Evolutionary conservation across 2,329 filamentous ascomycete genomes (phyloP).

Genomic region (Aspergillus cejpii): DNA sequence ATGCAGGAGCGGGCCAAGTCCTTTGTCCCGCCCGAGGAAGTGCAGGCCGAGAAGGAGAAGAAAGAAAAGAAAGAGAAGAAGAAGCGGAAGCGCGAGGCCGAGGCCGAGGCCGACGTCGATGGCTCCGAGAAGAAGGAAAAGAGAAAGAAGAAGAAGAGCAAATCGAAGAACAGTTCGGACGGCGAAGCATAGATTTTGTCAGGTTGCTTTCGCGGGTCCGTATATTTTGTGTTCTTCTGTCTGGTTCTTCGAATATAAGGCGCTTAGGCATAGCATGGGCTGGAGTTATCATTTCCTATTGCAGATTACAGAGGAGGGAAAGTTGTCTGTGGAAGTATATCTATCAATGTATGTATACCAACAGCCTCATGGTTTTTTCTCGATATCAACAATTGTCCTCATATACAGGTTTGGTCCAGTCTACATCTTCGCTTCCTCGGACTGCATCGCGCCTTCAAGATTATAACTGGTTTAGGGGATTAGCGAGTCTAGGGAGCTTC

Average conservation of each 20-base stretch:
- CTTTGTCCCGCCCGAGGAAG: constrained; percentile 80
- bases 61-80: constrained; percentile 42
- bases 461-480: no score
- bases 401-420: no score
- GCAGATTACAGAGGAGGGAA: neutral
- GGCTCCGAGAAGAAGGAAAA: constrained; percentile 53
- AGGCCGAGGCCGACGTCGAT: constrained; percentile 30
- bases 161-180: constrained; percentile 29
- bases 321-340: neutral
- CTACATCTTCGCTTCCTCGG: no score
- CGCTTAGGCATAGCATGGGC: constrained; percentile 37
- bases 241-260: constrained; percentile 16
- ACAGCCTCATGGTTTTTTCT: neutral
- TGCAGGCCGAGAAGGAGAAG: constrained; percentile 44
- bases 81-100: constrained; percentile 35
- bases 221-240: constrained; percentile 4
- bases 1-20: constrained; percentile 76
- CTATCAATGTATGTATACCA: neutral
- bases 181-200: constrained; percentile 19
- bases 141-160: constrained; percentile 47
- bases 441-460: no score
- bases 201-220: constrained; percentile 12
- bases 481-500: no score
- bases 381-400: no score
- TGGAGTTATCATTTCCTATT: constrained; percentile 26